Base-by-base conservation (phyloP, 2,329 filamentous ascomycete genomes). In the Botryosphaeria dothidea region DNA sequence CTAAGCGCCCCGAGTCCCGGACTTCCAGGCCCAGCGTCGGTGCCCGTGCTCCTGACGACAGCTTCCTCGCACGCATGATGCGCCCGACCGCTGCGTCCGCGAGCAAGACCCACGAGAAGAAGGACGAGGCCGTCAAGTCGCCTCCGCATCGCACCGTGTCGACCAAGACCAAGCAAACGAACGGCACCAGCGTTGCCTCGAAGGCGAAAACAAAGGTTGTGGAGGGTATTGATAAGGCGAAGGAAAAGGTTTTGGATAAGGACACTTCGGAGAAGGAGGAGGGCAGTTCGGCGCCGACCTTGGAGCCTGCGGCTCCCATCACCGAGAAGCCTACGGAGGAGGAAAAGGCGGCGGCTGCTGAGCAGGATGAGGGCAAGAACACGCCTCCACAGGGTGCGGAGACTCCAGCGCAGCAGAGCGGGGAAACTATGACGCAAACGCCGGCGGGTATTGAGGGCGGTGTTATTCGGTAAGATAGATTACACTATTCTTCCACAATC, bases 61-160 rank as follows among this genome's bases (percentile, higher is more conserved):
- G 87, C 15, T 93, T 93, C 77, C 79, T 93, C 27, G 90, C 90
- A n/a, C 86, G 91, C 61, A 92, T 93, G 90, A 93, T 90, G 87
- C 83, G 90, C 45, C 91, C 91, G 2, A 93, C 91, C 0, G 85
- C 89, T 49, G 82, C 86, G 51, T 92, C 88, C 4, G 84, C 88
- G 8, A 88, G 83, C 68, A 92, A 92, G 78, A 84, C 85, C 0
- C 80, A 85, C 2, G 89, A 91, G 4, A 92, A 91, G 78, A 74
- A 74, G 4, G 58, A 62, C 29, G 75, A 77, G 13, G 31, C 13
- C 15, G 73, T 73, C 21, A 74, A 75, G 73, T 75, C 76, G 66
- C 76, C 79, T 34, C 77, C 78, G 13, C 71, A 70, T 29, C 72
- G 73, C 45, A 61, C 68, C 13, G 62, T 66, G 3, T 66, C 68